phyloP scores from a whole-genome alignment of 2,329 filamentous ascomycete species.

The Ambrosiella beaveri region DNA sequence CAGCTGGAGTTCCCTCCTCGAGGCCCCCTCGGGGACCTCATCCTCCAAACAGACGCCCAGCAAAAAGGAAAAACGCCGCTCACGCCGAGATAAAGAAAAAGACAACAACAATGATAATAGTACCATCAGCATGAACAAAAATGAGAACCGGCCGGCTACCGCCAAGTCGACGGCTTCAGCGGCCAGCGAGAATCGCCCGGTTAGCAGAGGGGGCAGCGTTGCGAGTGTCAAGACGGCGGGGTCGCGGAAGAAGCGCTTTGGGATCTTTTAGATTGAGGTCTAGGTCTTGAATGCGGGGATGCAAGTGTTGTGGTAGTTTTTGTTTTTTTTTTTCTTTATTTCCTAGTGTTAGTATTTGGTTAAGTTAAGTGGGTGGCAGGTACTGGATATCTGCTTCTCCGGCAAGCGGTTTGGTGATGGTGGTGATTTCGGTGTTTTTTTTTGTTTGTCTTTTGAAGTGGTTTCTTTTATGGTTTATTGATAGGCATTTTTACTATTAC shows the following conservation, averaged over 20 bases:
- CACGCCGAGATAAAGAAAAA: background rate
- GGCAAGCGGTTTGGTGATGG: too few relatives aligned
- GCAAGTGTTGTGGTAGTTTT: background rate
- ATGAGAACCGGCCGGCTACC: too few relatives aligned
- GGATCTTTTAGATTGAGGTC: slow-evolving; percentile 7
- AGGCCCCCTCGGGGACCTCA: background rate
- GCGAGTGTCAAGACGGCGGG: background rate
- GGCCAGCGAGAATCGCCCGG: too few relatives aligned
- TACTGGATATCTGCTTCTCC: too few relatives aligned
- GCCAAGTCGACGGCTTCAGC: too few relatives aligned
- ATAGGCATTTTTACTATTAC: background rate
- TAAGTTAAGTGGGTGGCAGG: too few relatives aligned
- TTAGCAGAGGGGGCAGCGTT: too few relatives aligned
- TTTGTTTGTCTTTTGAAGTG: background rate
- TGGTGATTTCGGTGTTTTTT: background rate
- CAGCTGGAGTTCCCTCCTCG: background rate
- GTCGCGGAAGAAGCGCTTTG: slow-evolving; percentile 3
- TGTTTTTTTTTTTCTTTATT: slow-evolving; percentile 1
- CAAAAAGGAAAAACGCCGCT: background rate
- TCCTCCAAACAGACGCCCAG: slow-evolving; percentile 1
- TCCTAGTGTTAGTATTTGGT: background rate
- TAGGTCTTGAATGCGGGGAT: background rate
- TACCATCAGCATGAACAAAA: background rate
- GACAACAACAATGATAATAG: background rate
- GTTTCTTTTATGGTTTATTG: background rate